Percentiles rank a stretch among this genome's conserved stretches.
Conservation (phyloP, 164 flowering plant genomes). For the Hamamelis virginiana region DNA sequence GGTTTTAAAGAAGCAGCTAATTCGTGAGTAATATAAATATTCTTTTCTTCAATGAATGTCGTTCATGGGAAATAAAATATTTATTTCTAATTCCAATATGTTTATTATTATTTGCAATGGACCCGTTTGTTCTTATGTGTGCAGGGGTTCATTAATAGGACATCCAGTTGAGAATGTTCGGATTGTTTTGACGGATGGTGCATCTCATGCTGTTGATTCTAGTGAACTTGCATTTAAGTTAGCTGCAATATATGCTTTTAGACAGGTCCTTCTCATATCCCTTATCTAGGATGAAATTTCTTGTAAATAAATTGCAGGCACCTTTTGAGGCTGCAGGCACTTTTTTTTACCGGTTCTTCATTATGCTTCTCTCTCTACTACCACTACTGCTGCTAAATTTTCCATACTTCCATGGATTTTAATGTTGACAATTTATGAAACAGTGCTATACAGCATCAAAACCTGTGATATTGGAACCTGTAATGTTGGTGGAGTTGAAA, state of each 20-base stretch:
- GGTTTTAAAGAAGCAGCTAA: constrained; percentile 96
- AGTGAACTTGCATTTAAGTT: constrained; percentile 98
- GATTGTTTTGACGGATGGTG: constrained; percentile 86
- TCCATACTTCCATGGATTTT: neutral
- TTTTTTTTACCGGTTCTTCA: neutral
- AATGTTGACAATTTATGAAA: constrained; percentile 17
- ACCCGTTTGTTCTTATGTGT: constrained; percentile 1
- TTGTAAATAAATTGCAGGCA: neutral
- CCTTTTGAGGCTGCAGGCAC: neutral
- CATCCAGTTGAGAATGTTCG: constrained; percentile 93
- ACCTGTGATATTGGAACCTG: constrained; percentile 93
- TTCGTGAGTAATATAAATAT: constrained; percentile 63
- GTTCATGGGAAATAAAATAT: no score
- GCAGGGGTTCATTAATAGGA: constrained; percentile 93
- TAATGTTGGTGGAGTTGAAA: constrained; percentile 94
- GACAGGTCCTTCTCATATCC: constrained; percentile 63
- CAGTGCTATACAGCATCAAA: constrained; percentile 88
- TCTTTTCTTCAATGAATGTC: neutral
- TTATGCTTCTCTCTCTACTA: neutral
- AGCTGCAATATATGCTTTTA: constrained; percentile 95
- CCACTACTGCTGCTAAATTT: neutral
- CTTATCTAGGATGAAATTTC: neutral
- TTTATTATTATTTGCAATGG: neutral
- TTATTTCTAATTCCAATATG: no score
- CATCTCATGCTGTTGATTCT: constrained; percentile 98